Evolutionary conservation across 2,329 filamentous ascomycete species (phyloP).

Genomic region (Waltergamsia citrina): DNA sequence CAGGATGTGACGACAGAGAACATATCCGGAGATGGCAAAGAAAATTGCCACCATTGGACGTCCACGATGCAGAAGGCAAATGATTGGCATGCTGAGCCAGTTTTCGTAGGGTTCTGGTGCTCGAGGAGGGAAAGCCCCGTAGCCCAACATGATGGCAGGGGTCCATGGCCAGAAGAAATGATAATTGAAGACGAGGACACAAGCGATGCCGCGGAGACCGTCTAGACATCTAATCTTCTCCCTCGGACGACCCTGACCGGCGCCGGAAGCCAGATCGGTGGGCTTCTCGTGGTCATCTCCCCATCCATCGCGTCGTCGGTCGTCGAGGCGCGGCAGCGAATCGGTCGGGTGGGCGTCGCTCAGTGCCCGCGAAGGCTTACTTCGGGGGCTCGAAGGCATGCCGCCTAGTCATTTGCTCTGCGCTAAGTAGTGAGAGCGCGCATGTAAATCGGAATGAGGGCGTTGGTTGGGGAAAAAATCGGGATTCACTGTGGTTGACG

Average conservation of each 20-base stretch:
- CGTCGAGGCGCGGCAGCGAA: too few relatives aligned
- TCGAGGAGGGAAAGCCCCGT: conserved; percentile 24
- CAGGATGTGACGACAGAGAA: conserved; percentile 26
- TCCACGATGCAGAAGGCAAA: conserved; percentile 28
- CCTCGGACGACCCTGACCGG: conserved; percentile 2
- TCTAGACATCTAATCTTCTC: conserved; percentile 29
- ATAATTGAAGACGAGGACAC: conserved; percentile 26
- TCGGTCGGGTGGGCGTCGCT: too few relatives aligned
- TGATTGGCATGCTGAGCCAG: conserved; percentile 24
- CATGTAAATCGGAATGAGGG: too few relatives aligned
- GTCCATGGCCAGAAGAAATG: conserved; percentile 6
- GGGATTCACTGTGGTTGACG: too few relatives aligned
- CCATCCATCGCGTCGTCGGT: too few relatives aligned
- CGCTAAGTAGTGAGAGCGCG: too few relatives aligned
- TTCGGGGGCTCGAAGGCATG: too few relatives aligned
- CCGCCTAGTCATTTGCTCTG: too few relatives aligned
- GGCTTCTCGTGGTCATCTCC: too few relatives aligned
- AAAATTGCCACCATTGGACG: conserved; percentile 32
- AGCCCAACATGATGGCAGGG: conserved; percentile 25
- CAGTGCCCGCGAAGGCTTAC: too few relatives aligned
- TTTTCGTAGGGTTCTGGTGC: conserved; percentile 21
- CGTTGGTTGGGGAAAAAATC: too few relatives aligned
- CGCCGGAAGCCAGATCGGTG: too few relatives aligned
- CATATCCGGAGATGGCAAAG: conserved; percentile 33
- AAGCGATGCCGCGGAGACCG: conserved; percentile 30